Percentiles rank a stretch among this genome's conserved stretches.
phyloP scores from a whole-genome alignment of 1,139 yeast genomes.

The Yamadazyma triangularis region DNA sequence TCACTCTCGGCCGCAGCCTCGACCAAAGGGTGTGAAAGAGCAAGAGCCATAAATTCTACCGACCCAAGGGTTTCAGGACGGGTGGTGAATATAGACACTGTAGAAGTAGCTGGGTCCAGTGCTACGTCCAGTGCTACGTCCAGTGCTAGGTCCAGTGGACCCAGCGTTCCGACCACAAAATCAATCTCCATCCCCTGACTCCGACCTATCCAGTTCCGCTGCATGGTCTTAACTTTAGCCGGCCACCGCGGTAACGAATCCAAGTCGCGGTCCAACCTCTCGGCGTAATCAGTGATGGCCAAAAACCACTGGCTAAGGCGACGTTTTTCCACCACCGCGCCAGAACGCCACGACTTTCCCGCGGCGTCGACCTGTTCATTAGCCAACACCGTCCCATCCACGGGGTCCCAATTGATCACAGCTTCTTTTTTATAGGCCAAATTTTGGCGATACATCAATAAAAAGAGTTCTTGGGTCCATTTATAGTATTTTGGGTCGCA shows the following conservation, averaged over 20 bases:
- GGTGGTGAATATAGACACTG: conserved; percentile 61
- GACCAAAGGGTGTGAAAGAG: conserved; percentile 66
- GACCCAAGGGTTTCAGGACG: conserved; percentile 84
- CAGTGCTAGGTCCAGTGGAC: background rate
- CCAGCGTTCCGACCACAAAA: conserved; percentile 22
- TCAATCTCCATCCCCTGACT: conserved; percentile 73
- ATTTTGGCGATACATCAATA: conserved; percentile 67
- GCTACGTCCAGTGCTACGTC: background rate
- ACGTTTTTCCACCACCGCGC: conserved; percentile 84
- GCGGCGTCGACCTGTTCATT: conserved; percentile 92
- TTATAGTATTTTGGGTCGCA: conserved; percentile 84
- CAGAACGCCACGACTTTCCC: conserved; percentile 95
- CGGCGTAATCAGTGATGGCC: conserved; percentile 79
- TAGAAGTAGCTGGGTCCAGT: background rate
- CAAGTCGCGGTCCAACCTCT: conserved; percentile 60
- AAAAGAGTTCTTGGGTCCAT: conserved; percentile 86
- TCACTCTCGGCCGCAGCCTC: conserved; percentile 30
- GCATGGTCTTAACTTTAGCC: conserved; percentile 82
- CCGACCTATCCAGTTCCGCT: conserved; percentile 88
- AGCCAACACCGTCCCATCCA: conserved; percentile 89
- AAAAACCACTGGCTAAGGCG: conserved; percentile 88
- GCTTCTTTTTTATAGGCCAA: conserved; percentile 83
- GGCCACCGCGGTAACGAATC: conserved; percentile 73
- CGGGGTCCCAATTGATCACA: conserved; percentile 96
- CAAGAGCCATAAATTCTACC: conserved; percentile 76